Evolutionary conservation across 306 rosid genomes (phyloP).

Genomic region (Boehmeria nivea): DNA sequence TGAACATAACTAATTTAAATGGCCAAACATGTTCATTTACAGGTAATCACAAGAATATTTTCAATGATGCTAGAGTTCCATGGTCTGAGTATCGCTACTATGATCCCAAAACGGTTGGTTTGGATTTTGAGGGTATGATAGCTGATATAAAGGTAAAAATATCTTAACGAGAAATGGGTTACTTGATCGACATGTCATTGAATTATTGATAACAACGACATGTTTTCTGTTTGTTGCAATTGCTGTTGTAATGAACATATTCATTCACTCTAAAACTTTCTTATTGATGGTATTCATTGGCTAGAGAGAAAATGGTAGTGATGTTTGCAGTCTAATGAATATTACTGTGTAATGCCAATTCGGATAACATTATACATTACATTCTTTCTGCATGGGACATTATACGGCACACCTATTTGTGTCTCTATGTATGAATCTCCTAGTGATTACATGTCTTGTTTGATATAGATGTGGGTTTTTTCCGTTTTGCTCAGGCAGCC

Average conservation of each 20-base stretch:
- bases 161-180: not conserved
- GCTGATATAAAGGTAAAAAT: slow-evolving; percentile 70
- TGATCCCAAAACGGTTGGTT: slow-evolving; percentile 93
- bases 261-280: too few species aligned
- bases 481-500: slow-evolving; percentile 46
- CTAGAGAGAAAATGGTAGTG: too few species aligned
- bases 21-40: slow-evolving; percentile 17
- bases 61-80: slow-evolving; percentile 80
- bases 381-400: too few species aligned
- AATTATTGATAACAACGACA: not conserved
- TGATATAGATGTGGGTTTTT: not conserved
- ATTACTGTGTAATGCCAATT: too few species aligned
- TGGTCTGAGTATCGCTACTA: slow-evolving; percentile 96
- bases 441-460: not conserved
- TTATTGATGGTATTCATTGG: too few species aligned
- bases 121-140: slow-evolving; percentile 98
- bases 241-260: not conserved
- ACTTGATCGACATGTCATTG: not conserved
- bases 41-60: slow-evolving; percentile 98
- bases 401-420: not conserved
- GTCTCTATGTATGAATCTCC: not conserved
- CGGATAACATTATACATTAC: too few species aligned
- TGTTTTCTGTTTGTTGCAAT: not conserved
- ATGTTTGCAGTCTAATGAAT: too few species aligned
- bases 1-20: slow-evolving; percentile 12